Base-by-base conservation (phyloP, 2,329 filamentous ascomycete species). In the Acrodontium crateriforme region DNA sequence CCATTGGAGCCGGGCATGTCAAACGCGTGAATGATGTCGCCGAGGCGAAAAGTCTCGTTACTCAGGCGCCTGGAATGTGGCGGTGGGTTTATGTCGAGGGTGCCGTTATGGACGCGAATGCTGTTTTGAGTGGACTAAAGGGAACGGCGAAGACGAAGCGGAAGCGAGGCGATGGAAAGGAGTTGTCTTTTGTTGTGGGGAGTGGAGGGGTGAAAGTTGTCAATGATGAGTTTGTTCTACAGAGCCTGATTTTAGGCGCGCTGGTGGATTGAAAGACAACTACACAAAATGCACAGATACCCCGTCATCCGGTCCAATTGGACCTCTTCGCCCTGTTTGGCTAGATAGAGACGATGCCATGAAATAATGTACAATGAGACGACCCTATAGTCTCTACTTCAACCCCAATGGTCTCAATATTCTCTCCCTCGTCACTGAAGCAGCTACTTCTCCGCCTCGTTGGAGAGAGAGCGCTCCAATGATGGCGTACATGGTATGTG, bases 391-490 rank as follows among this genome's bases (percentile, higher is more conserved):
- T 6, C 16, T 13, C 33, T 68, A 48, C 84, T 78, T 65, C 84
- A 56, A 33, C 3, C 54, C 54, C 25, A 57, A 37, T 11, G 62
- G 62, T 27, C 49, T 61, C 46, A 93, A 56, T 53, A 93, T 76
- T 54, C 75, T 74, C 42, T 93, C 79, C 49, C 74, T 71, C 25
- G 81, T 74, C 29, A 91, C 58, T 52, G 71, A 67, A 39, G 74
- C 77, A 32, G 87, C 84, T 30, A 79, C 69, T 24, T 76, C 74
- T 19, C 78, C 79, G 25, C 89, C 89, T 42, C 79, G 74, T 54
- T 94, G 83, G 47, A 98, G 61, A n/a, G 83, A 76, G 29, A 98
- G 57, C 8, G 89, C 89, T 13, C 89, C 89, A 24, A 95, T 60
- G 30, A 98, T 78, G 24, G 85, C 82, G 51, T 84, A 82, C 30